Base-by-base conservation (phyloP, 2,329 filamentous ascomycete genomes). In the Talaromyces sp. region DNA sequence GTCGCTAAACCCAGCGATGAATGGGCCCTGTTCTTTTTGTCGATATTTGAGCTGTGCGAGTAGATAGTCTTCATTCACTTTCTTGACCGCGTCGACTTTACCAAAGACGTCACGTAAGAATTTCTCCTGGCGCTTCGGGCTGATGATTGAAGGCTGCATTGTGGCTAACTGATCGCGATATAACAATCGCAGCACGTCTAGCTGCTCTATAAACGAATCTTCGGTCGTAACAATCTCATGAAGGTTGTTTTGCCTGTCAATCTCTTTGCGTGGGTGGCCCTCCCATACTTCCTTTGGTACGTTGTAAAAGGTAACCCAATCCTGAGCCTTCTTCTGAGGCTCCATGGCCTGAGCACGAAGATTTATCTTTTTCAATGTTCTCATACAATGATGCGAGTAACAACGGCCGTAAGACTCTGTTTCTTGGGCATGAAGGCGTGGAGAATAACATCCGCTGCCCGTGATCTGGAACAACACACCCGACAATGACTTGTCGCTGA, bases 171-270 rank as follows among this genome's bases (percentile, higher is more conserved):
- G 87, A 71, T 98, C 93, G 65, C 92, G 86, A 72, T 98, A 99
- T 1, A 99, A 82, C 7, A 88, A 83, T 14, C 91, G 86, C 60
- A 99, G 82, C 21, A 99, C 90, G 69, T 96, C 89, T 40, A 99
- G 83, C 71, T 96, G 90, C 67, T 88, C 88, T 83, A 97, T 96
- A 73, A 91, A 99, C 12, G 86, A 84, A 74, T 98, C 93, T 77
- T 99, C 95, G 16, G 91, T 91, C 48, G 91, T 93, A 40, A 99
- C 90, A 67, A 99, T 93, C 74, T 99, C 95, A 73, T 99, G 95
- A 33, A 99, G 80, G 64, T 92, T 92, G 73, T 98, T 96, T 73
- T 99, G 95, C 11, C 92, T 87, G 67, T 96, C 90, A 50, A 98
- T 84, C 72, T 99, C 93, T 76, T 96, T 96, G 77, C 88, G 92